Conservation (phyloP, 345 rosid genomes). For the Raphanus sativus region DNA sequence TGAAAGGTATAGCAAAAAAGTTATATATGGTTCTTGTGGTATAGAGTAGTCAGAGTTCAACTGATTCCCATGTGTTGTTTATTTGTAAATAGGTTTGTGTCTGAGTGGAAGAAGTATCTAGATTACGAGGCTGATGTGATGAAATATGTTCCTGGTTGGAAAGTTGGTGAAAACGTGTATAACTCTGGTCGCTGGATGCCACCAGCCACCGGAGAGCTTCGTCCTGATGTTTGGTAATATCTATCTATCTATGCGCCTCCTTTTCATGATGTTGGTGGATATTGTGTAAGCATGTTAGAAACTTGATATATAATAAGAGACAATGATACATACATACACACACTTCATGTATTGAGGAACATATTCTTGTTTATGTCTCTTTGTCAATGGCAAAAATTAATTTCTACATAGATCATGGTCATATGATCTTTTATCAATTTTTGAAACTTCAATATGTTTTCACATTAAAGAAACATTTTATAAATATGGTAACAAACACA, state of each 20-base stretch:
- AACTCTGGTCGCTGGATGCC: constrained; percentile 99
- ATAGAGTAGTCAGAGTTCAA: background rate
- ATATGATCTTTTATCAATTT: background rate
- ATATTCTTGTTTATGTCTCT: background rate
- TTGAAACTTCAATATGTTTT: background rate
- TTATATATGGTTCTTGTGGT: background rate
- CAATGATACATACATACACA: constrained; percentile 29
- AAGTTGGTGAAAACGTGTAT: constrained; percentile 91
- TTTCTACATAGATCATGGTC: constrained; percentile 4
- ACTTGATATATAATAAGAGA: constrained; percentile 27
- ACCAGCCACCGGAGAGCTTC: constrained; percentile 95
- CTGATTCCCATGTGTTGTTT: background rate
- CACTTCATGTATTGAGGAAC: constrained; percentile 21
- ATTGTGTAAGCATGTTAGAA: constrained; percentile 8
- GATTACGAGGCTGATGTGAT: constrained; percentile 97
- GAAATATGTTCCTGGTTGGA: constrained; percentile 99
- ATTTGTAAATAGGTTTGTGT: constrained; percentile 60
- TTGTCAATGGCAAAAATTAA: background rate
- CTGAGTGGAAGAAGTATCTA: constrained; percentile 96
- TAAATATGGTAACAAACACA: background rate
- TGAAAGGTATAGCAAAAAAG: constrained; percentile 58
- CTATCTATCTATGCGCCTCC: constrained; percentile 10
- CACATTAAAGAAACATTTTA: background rate
- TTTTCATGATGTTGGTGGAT: background rate
- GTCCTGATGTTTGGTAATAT: constrained; percentile 92